These are phyloP conservation scores for Lasiosphaeriaceae sp. DNA, from an alignment of 495 filamentous ascomycete genomes.

Conservation along the genomic window DNA sequence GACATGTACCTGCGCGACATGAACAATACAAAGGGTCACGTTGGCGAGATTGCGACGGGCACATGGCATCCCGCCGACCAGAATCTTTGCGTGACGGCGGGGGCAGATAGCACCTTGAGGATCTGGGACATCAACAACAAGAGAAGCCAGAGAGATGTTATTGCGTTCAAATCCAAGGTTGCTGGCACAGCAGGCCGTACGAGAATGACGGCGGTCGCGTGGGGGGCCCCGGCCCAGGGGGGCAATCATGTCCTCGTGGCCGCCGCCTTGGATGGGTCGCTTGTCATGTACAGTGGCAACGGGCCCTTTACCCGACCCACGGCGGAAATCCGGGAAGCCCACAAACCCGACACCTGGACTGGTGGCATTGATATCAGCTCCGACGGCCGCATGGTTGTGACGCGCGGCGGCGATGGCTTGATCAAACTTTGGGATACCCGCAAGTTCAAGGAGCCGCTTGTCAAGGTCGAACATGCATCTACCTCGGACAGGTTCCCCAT, in stretches of 20 bases:
- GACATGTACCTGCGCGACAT: conserved; percentile 98
- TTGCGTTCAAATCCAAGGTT: conserved; percentile 87
- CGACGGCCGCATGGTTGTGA: conserved; percentile 85
- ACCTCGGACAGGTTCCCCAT: conserved; percentile 80
- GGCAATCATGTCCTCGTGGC: conserved; percentile 74
- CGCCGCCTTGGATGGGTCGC: conserved; percentile 83
- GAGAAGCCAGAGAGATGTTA: conserved; percentile 82
- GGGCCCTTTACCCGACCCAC: conserved; percentile 81
- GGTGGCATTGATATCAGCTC: conserved; percentile 87
- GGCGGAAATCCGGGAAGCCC: conserved; percentile 84
- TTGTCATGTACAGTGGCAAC: conserved; percentile 89
- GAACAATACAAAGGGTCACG: conserved; percentile 93
- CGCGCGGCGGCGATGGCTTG: conserved; percentile 78
- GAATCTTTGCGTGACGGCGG: conserved; percentile 81
- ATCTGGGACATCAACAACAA: conserved; percentile 96
- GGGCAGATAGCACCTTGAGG: conserved; percentile 86
- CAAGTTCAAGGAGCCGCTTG: conserved; percentile 88
- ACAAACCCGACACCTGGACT: conserved; percentile 83
- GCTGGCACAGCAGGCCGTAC: conserved; percentile 85
- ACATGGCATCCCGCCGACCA: conserved; percentile 83
- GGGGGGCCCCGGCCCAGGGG: conserved; percentile 76
- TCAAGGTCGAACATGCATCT: conserved; percentile 71
- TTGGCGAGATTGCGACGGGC: conserved; percentile 81
- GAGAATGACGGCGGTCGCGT: conserved; percentile 87
- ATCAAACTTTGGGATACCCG: conserved; percentile 93